A percentile compares a stretch with the other conserved stretches of the same genome.
Conservation (phyloP, 305 asterid genomes). For the Plantago rigida region DNA sequence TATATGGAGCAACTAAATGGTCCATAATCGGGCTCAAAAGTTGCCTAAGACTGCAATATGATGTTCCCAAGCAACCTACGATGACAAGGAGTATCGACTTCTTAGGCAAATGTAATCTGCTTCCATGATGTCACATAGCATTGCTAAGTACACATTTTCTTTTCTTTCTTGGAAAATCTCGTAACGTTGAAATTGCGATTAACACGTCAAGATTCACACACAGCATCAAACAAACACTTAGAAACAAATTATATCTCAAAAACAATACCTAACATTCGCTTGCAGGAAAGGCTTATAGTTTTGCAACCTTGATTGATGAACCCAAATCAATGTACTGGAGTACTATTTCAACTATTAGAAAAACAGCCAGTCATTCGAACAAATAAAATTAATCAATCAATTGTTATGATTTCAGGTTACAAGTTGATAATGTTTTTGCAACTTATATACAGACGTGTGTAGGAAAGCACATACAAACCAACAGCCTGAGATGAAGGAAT, state of each 20-base stretch:
- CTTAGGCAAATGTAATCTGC: slow-evolving; percentile 12
- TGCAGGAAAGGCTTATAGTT: slow-evolving; percentile 10
- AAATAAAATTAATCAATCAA: slow-evolving; percentile 1
- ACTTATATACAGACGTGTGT: too few species aligned
- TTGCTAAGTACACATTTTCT: background rate
- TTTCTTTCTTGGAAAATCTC: background rate
- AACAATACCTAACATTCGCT: slow-evolving; percentile 12
- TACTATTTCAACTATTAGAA: slow-evolving; percentile 1
- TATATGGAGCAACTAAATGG: slow-evolving; percentile 1
- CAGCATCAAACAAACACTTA: slow-evolving; percentile 10
- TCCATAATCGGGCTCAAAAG: slow-evolving; percentile 5
- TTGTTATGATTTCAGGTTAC: background rate
- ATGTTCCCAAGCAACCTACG: slow-evolving; percentile 4
- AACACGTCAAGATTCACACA: slow-evolving; percentile 17
- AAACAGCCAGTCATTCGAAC: slow-evolving; percentile 10
- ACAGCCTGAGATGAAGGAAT: slow-evolving; percentile 13
- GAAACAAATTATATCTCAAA: slow-evolving; percentile 13
- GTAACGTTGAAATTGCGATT: slow-evolving; percentile 8
- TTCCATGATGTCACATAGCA: slow-evolving; percentile 19
- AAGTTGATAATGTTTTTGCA: too few species aligned
- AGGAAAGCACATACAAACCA: background rate
- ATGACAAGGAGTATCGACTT: slow-evolving; percentile 13
- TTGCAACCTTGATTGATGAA: slow-evolving; percentile 12
- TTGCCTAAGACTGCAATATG: slow-evolving; percentile 17
- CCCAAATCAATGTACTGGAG: slow-evolving; percentile 20